A percentile compares a stretch with the other conserved stretches of the same genome.
These are phyloP conservation scores for Metroxylon sagu DNA, from an alignment of 176 grass and related monocot species.

Conservation along the genomic window DNA sequence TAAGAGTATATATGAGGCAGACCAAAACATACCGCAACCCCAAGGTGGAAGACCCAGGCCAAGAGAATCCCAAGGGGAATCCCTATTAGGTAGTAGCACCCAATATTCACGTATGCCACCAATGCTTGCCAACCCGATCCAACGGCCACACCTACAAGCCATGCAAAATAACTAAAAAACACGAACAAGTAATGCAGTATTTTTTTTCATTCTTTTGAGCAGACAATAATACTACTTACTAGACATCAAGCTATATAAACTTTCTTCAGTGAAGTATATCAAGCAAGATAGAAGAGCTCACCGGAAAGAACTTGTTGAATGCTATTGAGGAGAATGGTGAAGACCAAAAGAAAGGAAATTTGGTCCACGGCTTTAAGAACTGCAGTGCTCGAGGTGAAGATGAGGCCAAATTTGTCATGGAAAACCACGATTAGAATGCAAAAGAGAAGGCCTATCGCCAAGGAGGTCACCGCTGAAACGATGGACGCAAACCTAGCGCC, in stretches of 20 bases:
- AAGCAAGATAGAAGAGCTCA: neutral
- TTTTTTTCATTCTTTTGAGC: too few relatives aligned
- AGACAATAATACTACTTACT: too few relatives aligned
- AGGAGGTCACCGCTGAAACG: neutral
- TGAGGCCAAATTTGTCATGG: neutral
- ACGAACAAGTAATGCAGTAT: too few relatives aligned
- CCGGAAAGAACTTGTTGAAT: conserved; percentile 6
- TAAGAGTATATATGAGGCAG: too few relatives aligned
- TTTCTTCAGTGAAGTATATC: too few relatives aligned
- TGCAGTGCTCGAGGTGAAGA: neutral
- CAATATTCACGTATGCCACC: conserved; percentile 5
- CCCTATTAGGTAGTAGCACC: neutral
- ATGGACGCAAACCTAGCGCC: neutral
- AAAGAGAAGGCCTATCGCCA: neutral
- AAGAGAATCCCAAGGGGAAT: neutral
- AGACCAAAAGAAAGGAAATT: neutral
- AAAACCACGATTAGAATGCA: neutral
- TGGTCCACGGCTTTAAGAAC: neutral
- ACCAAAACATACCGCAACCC: neutral
- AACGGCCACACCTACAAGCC: conserved; percentile 2
- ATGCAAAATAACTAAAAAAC: too few relatives aligned
- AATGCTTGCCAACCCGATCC: conserved; percentile 7
- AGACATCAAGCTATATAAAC: too few relatives aligned
- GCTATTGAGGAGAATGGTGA: conserved; percentile 8
- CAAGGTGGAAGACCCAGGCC: neutral